Base-by-base conservation (phyloP, 108 stramenopile genomes). In the Nitzschia sp. region DNA sequence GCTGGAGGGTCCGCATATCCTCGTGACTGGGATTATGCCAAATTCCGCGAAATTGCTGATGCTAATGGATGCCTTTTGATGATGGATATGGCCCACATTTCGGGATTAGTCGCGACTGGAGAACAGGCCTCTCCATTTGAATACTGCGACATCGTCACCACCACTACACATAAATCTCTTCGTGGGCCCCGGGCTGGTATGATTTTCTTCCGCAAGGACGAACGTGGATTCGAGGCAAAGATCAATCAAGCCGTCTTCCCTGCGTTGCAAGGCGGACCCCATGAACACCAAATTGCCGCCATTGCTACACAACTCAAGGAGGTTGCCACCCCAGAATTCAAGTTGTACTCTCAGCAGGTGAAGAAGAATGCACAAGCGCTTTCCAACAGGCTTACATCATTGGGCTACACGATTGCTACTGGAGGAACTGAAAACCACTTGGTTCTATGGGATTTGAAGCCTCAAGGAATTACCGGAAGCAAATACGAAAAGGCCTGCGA, bases 351-450 rank as follows among this genome's bases (percentile, higher is more conserved):
- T 11, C 69, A 87, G 49, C 97, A 98, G 75, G 96, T 98, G 11
- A 91, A 91, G 75, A 84, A 82, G 77, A 99, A 99, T 84, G 97
- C 98, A 30, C 55, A 66, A 5, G 99, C 99, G 0, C 71, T 98
- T 35, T 96, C 91, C 23, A 86, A 81, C 62, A 85, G 88, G 59
- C 89, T 99, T 28, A 74, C 72, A 26, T 78, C 79, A 61, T 62
- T 93, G 77, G 99, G 99, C 68, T 98, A 98, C 87, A 84, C 69
- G 47, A 82, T 99, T 55, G 98, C 96, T 59, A 95, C 98, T 26
- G 99, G 97, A 5, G 99, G 99, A 35, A 99, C 98, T n/a, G 98
- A 96, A 61, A 99, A 99, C 85, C 99, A 99, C 87, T 82, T 99
- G 58, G 82, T 99, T 11, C 84, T 99, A 46, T 99, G 99, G 99